These are phyloP conservation scores for Acacia concinna DNA, from an alignment of 331 rosid species.

Conservation along the genomic window DNA sequence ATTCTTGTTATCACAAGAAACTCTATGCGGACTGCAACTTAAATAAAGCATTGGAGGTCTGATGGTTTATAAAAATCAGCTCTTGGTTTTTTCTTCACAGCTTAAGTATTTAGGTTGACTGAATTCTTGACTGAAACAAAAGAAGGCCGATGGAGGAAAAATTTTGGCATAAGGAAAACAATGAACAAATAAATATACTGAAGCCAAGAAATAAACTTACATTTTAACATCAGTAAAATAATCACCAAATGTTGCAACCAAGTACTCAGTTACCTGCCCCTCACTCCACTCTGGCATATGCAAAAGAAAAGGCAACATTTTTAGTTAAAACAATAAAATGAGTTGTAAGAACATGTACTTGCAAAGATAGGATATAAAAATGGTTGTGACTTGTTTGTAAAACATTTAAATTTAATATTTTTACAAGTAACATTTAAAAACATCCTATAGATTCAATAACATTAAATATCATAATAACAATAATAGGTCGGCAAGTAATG, in stretches of 20 bases:
- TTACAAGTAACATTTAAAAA: conserved; percentile 25
- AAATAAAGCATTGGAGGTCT: background rate
- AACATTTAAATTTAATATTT: background rate
- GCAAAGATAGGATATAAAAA: conserved; percentile 25
- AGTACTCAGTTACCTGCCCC: conserved; percentile 91
- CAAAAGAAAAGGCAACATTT: conserved; percentile 11
- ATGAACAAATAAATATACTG: conserved; percentile 21
- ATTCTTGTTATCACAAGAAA: background rate
- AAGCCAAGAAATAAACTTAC: conserved; percentile 54
- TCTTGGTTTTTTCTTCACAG: conserved; percentile 3
- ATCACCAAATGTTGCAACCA: conserved; percentile 93
- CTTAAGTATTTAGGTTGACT: conserved; percentile 9
- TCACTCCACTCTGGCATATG: conserved; percentile 82
- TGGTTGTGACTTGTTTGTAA: background rate
- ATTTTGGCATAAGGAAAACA: background rate
- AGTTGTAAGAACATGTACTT: conserved; percentile 14
- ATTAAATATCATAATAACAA: background rate
- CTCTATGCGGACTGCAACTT: background rate
- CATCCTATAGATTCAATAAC: background rate
- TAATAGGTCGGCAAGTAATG: background rate
- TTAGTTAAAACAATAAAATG: conserved; percentile 18
- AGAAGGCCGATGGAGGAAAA: conserved; percentile 17
- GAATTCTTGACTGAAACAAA: conserved; percentile 3
- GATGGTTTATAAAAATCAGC: background rate
- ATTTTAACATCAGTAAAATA: conserved; percentile 89